These are phyloP conservation scores for Echinosophora koreensis DNA, from an alignment of 306 rosid species.

Conservation along the genomic window DNA sequence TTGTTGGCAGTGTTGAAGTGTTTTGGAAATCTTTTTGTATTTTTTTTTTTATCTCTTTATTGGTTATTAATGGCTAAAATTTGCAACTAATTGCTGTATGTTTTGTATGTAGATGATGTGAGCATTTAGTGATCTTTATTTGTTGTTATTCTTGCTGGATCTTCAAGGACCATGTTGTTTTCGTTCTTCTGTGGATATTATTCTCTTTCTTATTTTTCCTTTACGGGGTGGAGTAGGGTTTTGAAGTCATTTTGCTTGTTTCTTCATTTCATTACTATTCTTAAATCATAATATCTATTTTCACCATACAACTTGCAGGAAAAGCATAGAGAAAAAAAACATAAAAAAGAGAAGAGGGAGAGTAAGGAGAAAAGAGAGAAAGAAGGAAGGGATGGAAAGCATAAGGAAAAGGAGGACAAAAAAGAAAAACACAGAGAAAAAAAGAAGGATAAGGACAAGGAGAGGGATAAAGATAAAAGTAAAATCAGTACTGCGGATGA, in stretches of 20 bases:
- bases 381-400: slow-evolving; percentile 72
- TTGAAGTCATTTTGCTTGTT: neutral
- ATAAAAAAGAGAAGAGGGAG: slow-evolving; percentile 75
- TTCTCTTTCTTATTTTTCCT: neutral
- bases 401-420: slow-evolving; percentile 72
- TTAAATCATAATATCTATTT: neutral
- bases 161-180: slow-evolving; percentile 25
- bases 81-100: slow-evolving; percentile 9
- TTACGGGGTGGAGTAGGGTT: slow-evolving; percentile 27
- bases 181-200: slow-evolving; percentile 22
- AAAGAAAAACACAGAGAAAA: slow-evolving; percentile 69
- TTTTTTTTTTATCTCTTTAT: neutral
- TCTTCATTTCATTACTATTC: slow-evolving; percentile 15
- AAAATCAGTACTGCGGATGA: slow-evolving; percentile 56
- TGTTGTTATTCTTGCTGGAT: slow-evolving; percentile 10
- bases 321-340: slow-evolving; percentile 71
- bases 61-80: slow-evolving; percentile 24
- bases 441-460: slow-evolving; percentile 67
- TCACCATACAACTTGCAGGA: slow-evolving; percentile 56
- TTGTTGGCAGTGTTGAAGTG: neutral
- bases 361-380: slow-evolving; percentile 71
- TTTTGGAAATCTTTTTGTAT: neutral
- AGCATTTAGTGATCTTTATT: neutral
- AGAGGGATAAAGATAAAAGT: slow-evolving; percentile 58
- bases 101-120: neutral